Base-by-base conservation (phyloP, 73 alveolate genomes). In the Paramecium sexaurelia region DNA sequence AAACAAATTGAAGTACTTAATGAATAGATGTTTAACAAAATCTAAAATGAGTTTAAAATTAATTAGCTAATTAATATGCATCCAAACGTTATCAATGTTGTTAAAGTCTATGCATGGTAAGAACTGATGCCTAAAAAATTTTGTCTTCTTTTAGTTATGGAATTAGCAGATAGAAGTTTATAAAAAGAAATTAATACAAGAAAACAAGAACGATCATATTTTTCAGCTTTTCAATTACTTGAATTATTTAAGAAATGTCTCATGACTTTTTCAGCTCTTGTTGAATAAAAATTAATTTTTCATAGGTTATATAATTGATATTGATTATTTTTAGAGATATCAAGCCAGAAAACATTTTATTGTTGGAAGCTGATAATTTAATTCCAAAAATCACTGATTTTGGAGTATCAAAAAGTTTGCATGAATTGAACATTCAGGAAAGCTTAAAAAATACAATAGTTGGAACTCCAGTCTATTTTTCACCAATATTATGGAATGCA, bases 141-240 rank as follows among this genome's bases (percentile, higher is more conserved):
- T 73, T 11, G 87, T 39, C 43, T 73, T 27, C 36, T 73, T 33
- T 73, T 73, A 33, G 57, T 73, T 5, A 33, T 73, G 57, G 87
- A 73, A 73, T 73, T 73, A 73, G 87, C 87, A 17, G 87, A 73
- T 73, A 61, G 57, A 13, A 73, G 87, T 17, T 73, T 73, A 39
- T 36, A 73, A 17, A 73, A 73, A 73, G 87, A 73, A 39, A 73
- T 73, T 36, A 61, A 27, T 9, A 73, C 87, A 3, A 73, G 87
- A 73, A 73, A 73, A 39, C 19, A 73, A 39, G 55, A 73, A 73
- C 11, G 87, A 73, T 39, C 57, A 6, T 39, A 33, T 39, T 73
- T 73, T 36, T 36, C 66, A 27, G 55, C 55, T 3, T 36, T 36
- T 39, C 7, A 73, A 10, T 36, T 73, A n/a, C 19, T 73, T 10